Evolutionary conservation across 495 filamentous ascomycete species (phyloP).

Genomic region (Trichocladium antarcticum): DNA sequence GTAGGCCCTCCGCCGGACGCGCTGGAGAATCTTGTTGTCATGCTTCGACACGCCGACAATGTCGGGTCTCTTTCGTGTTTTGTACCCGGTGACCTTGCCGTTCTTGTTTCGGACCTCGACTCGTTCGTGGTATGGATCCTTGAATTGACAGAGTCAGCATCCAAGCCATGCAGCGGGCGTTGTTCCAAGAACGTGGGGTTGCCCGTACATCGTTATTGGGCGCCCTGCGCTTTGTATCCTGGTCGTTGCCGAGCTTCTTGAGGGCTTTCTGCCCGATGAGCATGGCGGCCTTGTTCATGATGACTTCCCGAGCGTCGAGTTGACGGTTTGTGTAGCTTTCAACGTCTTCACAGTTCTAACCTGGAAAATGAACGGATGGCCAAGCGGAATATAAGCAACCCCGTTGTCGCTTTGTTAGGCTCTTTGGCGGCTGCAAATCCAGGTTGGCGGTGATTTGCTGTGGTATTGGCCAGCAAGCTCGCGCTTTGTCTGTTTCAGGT

Average conservation of each 20-base stretch:
- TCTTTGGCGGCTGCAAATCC: constrained; percentile 9
- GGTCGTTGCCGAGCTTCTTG: constrained; percentile 50
- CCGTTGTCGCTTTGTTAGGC: constrained; percentile 2
- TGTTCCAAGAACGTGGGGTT: neutral
- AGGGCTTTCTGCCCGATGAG: constrained; percentile 56
- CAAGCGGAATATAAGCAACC: constrained; percentile 8
- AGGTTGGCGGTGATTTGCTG: neutral
- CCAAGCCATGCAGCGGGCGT: too few species aligned
- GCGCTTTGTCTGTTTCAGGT: constrained; percentile 20
- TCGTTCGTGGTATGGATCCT: constrained; percentile 66
- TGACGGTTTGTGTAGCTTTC: too few species aligned
- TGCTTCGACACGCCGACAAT: constrained; percentile 64
- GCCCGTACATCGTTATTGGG: constrained; percentile 55
- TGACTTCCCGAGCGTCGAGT: neutral
- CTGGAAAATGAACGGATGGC: neutral
- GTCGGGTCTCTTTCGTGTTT: constrained; percentile 56
- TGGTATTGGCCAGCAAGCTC: constrained; percentile 7
- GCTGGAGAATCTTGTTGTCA: constrained; percentile 67
- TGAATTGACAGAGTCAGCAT: constrained; percentile 1
- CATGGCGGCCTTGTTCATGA: constrained; percentile 26
- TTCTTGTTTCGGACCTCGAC: constrained; percentile 52
- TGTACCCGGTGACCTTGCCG: constrained; percentile 45
- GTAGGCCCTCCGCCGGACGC: constrained; percentile 72
- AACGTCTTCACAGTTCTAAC: neutral
- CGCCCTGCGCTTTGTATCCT: constrained; percentile 50